Evolutionary conservation across 305 asterid genomes (phyloP), one percentile per base, ranked within the genome.

Genomic region (Fraxinus baroniana): DNA sequence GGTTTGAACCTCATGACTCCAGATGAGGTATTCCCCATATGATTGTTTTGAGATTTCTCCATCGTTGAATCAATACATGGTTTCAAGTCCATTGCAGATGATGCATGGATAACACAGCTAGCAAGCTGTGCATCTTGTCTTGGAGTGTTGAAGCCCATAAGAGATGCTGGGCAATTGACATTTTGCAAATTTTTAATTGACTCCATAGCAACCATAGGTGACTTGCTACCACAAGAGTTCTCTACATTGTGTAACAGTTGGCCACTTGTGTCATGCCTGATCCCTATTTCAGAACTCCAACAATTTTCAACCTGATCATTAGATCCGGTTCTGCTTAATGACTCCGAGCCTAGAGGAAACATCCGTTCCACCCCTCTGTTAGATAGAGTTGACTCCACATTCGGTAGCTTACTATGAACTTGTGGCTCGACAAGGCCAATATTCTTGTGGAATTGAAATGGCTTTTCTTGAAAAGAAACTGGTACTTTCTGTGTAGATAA

Each of bases 391-490:
- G 85, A 89, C 46, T 89, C 92, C 78, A 64, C 87, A 84, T 77
- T 85, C 57, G 52, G 79, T 52, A 80, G 85, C 84, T 81, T 88
- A 36, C 78, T 80, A 62, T 87, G 91, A 83, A 88, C 83, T 78
- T 86, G 92, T 80, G 85, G 83, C 79, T 79, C 57, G 77, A 80
- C 78, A 64, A 76, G 80, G 85, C 80, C 84, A 84, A 79, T 78
- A 71, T 87, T 87, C 85, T 85, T 87, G 57, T 84, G 90, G 76
- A 83, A 85, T 57, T 79, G 88, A 66, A 80, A 86, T 55, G 86
- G 90, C 79, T 85, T 93, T 81, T 88, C 94, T 32, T 76, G 85
- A 73, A 86, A 74, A 84, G 90, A 87, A 75, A 87, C 86, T 37
- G 93, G 55, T 74, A 76, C 84, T 30, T 26, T 70, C 74, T 81